phyloP scores from a whole-genome alignment of 768 basidiomycete genomes.

The Leccinum broughii region DNA sequence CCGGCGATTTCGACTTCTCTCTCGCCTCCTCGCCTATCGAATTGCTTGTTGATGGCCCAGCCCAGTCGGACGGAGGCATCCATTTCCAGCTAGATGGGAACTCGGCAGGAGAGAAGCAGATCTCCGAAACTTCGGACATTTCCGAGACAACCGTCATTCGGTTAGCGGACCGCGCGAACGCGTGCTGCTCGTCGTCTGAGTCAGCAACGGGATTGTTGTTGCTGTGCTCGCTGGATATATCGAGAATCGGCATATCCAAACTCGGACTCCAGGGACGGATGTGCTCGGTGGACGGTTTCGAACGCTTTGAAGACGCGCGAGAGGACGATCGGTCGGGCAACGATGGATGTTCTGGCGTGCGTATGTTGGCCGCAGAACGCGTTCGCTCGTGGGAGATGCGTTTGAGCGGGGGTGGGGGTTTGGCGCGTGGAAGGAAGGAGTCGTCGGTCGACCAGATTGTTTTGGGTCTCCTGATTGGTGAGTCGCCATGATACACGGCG shows the following conservation, averaged over 20 bases:
- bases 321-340: background rate
- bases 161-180: background rate
- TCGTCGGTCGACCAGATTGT: slow-evolving; percentile 22
- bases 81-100: slow-evolving; percentile 8
- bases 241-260: background rate
- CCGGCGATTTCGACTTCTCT: background rate
- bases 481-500: background rate
- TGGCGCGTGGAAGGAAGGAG: slow-evolving; percentile 24
- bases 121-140: background rate
- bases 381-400: slow-evolving; percentile 12
- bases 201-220: background rate
- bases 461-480: background rate
- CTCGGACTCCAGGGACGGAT: background rate
- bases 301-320: background rate
- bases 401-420: slow-evolving; percentile 18
- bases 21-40: background rate
- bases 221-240: background rate
- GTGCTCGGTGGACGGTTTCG: background rate
- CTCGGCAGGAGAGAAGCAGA: background rate
- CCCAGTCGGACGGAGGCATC: slow-evolving; percentile 29
- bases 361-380: background rate
- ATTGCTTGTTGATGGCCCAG: slow-evolving; percentile 12
- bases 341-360: background rate
- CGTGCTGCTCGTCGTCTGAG: background rate
- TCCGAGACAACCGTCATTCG: background rate